phyloP scores from a whole-genome alignment of 352 stramenopile species.

The Phytophthora capsici region DNA sequence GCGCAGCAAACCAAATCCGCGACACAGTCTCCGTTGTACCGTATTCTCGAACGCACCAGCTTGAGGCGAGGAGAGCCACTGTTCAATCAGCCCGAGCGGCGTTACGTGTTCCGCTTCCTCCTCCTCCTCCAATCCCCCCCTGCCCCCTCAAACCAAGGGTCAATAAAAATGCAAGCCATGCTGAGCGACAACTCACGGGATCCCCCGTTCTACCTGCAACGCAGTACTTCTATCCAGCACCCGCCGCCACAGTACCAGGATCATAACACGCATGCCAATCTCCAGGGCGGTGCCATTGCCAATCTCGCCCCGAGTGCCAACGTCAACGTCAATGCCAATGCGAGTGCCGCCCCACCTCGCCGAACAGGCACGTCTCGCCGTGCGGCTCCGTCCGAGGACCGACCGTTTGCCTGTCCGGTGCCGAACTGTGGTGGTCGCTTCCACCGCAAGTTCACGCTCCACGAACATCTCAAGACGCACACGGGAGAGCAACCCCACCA shows the following conservation, averaged over 20 bases:
- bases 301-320: conserved; percentile 36
- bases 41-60: conserved; percentile 44
- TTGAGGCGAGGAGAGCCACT: conserved; percentile 40
- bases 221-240: conserved; percentile 23
- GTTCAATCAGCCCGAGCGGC: conserved; percentile 32
- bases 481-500: conserved; percentile 79
- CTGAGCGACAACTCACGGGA: conserved; percentile 36
- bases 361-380: conserved; percentile 31
- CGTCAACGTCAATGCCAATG: conserved; percentile 23
- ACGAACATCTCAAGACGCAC: conserved; percentile 86
- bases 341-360: conserved; percentile 1
- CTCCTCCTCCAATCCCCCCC: not conserved
- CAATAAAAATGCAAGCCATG: conserved; percentile 46
- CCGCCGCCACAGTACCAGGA: conserved; percentile 23
- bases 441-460: conserved; percentile 81
- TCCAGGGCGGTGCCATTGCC: conserved; percentile 31
- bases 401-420: conserved; percentile 43
- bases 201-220: conserved; percentile 44
- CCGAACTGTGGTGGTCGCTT: conserved; percentile 59
- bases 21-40: conserved; percentile 13
- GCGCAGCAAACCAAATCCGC: conserved; percentile 22
- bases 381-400: conserved; percentile 41
- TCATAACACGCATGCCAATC: conserved; percentile 36
- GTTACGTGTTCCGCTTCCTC: conserved; percentile 22
- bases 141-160: not conserved